A percentile compares a stretch with the other conserved stretches of the same genome.
phyloP scores from a whole-genome alignment of 2,329 filamentous ascomycete genomes.

The Septoria petroselini region DNA sequence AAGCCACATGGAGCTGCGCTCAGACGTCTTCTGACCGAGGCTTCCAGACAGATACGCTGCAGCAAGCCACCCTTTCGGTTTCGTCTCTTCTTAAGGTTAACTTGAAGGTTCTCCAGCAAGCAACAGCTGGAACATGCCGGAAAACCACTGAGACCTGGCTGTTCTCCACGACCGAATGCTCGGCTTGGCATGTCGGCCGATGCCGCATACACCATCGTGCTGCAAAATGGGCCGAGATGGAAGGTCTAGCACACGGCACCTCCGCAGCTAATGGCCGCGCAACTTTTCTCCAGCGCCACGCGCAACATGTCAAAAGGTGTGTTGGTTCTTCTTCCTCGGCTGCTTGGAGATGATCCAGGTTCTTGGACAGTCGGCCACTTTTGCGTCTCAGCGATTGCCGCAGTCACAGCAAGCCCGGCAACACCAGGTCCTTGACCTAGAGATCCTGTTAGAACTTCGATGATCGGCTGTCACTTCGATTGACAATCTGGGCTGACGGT shows the following conservation, averaged over 20 bases:
- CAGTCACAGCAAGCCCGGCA: too few species aligned
- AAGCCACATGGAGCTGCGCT: constrained; percentile 6
- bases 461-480: too few species aligned
- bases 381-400: too few species aligned
- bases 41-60: constrained; percentile 2
- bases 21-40: constrained; percentile 7
- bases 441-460: too few species aligned
- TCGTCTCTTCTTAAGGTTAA: constrained; percentile 5
- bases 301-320: neutral
- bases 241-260: constrained; percentile 6
- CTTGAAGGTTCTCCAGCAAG: neutral
- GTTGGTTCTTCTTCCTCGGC: neutral
- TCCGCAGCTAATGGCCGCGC: constrained; percentile 1
- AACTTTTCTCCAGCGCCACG: neutral
- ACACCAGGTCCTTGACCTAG: too few species aligned
- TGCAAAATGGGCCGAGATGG: constrained; percentile 7
- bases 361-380: too few species aligned
- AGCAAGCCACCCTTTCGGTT: constrained; percentile 4
- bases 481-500: too few species aligned
- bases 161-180: constrained; percentile 5
- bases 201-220: neutral
- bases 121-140: constrained; percentile 1
- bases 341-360: neutral
- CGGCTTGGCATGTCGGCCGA: neutral
- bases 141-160: neutral